Evolutionary conservation across 768 basidiomycete species (phyloP), one percentile per base, ranked within the genome.

Genomic region (Mycena crocata): DNA sequence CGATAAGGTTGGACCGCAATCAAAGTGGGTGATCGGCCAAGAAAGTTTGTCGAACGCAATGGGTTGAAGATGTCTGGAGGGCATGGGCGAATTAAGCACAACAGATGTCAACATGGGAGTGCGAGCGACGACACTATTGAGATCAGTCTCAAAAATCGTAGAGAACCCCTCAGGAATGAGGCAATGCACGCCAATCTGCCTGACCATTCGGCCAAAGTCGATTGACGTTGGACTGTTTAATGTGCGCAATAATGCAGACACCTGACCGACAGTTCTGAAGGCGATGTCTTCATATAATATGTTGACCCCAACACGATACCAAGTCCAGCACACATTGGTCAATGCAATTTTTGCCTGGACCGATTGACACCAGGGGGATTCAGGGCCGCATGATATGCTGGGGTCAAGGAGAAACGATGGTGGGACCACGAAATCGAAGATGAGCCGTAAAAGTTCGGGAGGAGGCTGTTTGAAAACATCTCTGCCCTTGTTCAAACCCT

Each of bases 321-420:
- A 62, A 1, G 50, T n/a, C 60, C 59, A 42, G 32, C 59, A 61
- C n/a, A 52, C 60, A 45, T 40, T 51, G 35, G 39, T 50, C 58
- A 60, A 60, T 1, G 48, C 6, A 12, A 51, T 31, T 52, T 42
- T 62, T 0, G 40, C 39, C 8, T 7, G 40, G 30, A 48, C 28
- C 32, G 50, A 17, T 24, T 61, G 60, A 32, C 60, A 62, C 50
- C 50, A 52, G 21, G 60, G 50, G 24, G 50, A 62, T 1, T 62
- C 50, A 17, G 49, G 39, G 40, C 60, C 60, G n/a, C 26, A 62
- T 2, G 50, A 42, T 8, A 62, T 7, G 23, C n/a, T 31, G 17
- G 58, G 60, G 24, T 62, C 40, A 23, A 62, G 60, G 9, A 62
- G 40, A 34, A 62, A 62, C 60, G 60, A 24, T 23, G 50, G 51